Conservation (phyloP, 257 asterid species). For the Przewalskia tangutica region DNA sequence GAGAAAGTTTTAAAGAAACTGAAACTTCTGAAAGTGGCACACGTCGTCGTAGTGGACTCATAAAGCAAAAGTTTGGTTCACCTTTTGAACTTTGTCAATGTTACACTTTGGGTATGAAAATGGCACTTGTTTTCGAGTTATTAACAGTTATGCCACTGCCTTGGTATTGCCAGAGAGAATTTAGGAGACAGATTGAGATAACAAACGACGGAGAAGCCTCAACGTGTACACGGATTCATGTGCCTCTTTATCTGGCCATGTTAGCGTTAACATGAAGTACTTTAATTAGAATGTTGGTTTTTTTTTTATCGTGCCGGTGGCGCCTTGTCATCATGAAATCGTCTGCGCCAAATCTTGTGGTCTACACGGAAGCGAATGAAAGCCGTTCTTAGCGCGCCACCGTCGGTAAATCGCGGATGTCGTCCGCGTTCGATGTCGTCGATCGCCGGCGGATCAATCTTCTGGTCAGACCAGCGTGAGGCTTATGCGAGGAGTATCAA, state of each 20-base stretch:
- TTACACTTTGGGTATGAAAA: background rate
- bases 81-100: background rate
- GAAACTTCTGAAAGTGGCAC: background rate
- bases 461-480: too few species aligned
- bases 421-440: too few species aligned
- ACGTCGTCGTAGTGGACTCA: background rate
- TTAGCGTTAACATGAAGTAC: background rate
- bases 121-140: background rate
- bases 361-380: too few species aligned
- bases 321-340: too few species aligned
- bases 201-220: background rate
- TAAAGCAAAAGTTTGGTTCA: background rate
- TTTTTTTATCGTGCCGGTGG: too few species aligned
- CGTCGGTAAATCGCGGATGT: too few species aligned
- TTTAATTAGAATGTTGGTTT: background rate
- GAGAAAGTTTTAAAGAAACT: background rate
- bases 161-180: background rate
- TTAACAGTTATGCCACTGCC: slow-evolving; percentile 4
- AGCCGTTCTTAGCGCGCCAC: too few species aligned
- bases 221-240: background rate
- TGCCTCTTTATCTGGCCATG: background rate
- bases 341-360: too few species aligned
- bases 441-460: too few species aligned
- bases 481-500: too few species aligned
- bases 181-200: background rate